Evolutionary conservation across 495 filamentous ascomycete species (phyloP).

Genomic region (Penicillium manginii): DNA sequence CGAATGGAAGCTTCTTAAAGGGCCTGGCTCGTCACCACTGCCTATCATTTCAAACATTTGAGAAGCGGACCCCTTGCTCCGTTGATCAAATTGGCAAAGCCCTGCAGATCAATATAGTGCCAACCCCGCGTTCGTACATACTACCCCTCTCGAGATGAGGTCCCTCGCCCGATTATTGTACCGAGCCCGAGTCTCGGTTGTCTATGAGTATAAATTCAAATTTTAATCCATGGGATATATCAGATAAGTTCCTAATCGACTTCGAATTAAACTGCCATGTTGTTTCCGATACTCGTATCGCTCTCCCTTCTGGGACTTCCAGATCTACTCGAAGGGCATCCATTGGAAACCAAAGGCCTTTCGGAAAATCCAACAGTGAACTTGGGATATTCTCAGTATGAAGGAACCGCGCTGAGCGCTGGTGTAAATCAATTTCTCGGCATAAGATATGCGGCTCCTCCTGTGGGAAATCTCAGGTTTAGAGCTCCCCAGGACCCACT

Average conservation of each 20-base stretch:
- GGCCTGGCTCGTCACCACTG: not conserved
- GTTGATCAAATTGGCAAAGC: not conserved
- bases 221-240: too few relatives aligned
- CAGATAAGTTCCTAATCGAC: not conserved
- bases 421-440: constrained; percentile 62
- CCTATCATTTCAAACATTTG: not conserved
- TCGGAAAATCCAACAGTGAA: constrained; percentile 25
- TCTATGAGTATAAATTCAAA: not conserved
- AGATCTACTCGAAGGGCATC: not conserved
- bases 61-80: not conserved
- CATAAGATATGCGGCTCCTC: constrained; percentile 61
- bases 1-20: not conserved
- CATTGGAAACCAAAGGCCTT: not conserved
- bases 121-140: not conserved
- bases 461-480: constrained; percentile 57
- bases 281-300: not conserved
- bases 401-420: constrained; percentile 33
- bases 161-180: not conserved
- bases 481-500: constrained; percentile 55
- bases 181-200: not conserved
- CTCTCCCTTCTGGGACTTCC: not conserved
- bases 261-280: not conserved
- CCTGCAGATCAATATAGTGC: not conserved
- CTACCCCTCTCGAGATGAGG: not conserved
- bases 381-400: constrained; percentile 43